Evolutionary conservation across 805 yeast species (phyloP).

Genomic region (Saccharomycopsis selenospora): DNA sequence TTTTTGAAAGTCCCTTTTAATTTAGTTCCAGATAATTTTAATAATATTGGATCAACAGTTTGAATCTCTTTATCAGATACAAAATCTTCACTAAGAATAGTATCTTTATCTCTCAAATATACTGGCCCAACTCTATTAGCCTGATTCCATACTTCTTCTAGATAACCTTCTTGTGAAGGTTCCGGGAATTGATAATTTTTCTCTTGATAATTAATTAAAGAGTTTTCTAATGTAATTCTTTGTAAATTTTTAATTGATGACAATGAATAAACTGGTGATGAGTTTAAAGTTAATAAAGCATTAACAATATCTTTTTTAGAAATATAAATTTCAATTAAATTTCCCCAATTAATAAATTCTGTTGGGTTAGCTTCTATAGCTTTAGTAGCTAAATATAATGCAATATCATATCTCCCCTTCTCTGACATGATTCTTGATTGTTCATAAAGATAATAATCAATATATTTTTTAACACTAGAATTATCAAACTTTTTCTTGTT

Average conservation of each 20-base stretch:
- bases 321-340: slow-evolving; percentile 53
- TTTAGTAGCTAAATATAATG: slow-evolving; percentile 49
- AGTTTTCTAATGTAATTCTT: slow-evolving; percentile 21
- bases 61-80: slow-evolving; percentile 30
- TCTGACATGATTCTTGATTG: slow-evolving; percentile 59
- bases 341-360: slow-evolving; percentile 68
- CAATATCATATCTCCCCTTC: slow-evolving; percentile 47
- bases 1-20: slow-evolving; percentile 46
- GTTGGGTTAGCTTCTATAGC: slow-evolving; percentile 67
- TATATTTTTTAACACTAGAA: slow-evolving; percentile 15
- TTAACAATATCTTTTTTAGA: slow-evolving; percentile 44
- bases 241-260: slow-evolving; percentile 34
- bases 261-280: slow-evolving; percentile 56
- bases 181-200: slow-evolving; percentile 18
- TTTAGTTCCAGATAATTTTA: slow-evolving; percentile 44
- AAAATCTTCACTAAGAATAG: slow-evolving; percentile 19
- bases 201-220: slow-evolving; percentile 9
- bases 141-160: slow-evolving; percentile 18
- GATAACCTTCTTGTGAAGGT: slow-evolving; percentile 18
- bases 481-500: not conserved
- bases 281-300: slow-evolving; percentile 64
- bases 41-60: slow-evolving; percentile 40
- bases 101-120: slow-evolving; percentile 18
- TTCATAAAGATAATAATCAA: slow-evolving; percentile 24
- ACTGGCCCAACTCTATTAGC: slow-evolving; percentile 19